Percentiles rank a stretch among this genome's conserved stretches.
Evolutionary conservation across 495 filamentous ascomycete species (phyloP).

Genomic region (Glutinoglossum americanum): DNA sequence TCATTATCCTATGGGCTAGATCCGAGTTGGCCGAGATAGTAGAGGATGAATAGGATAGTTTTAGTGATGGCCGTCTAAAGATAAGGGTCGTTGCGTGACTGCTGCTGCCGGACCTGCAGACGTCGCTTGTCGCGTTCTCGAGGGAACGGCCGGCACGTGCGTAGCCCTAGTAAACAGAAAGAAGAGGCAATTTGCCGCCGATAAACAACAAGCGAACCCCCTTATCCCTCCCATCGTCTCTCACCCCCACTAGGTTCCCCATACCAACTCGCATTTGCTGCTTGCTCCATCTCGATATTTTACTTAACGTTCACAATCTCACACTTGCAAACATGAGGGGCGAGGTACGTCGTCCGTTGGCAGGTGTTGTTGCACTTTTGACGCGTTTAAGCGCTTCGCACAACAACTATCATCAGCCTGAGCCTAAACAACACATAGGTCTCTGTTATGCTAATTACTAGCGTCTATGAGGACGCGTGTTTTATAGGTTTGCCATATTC

Average conservation of each 20-base stretch:
- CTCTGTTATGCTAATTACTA: background rate
- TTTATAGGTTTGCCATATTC: conserved; percentile 60
- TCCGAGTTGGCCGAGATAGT: background rate
- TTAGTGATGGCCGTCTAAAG: too few species aligned
- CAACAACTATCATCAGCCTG: conserved; percentile 1
- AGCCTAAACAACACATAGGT: background rate
- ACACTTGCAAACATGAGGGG: conserved; percentile 25
- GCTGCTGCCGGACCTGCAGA: background rate
- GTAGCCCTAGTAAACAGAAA: background rate
- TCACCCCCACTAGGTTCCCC: background rate
- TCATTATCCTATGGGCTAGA: background rate
- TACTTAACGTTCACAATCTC: background rate
- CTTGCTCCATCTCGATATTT: background rate
- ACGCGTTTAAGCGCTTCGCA: background rate
- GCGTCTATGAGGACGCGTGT: conserved; percentile 2
- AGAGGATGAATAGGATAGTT: background rate
- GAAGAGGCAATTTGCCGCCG: background rate
- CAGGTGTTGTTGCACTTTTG: conserved; percentile 3
- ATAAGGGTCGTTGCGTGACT: background rate
- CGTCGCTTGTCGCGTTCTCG: background rate
- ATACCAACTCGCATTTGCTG: background rate
- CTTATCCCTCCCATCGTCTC: background rate
- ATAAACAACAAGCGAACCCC: conserved; percentile 2
- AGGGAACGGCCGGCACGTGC: background rate
- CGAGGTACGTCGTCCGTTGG: conserved; percentile 21